Base-by-base conservation (phyloP, 345 rosid genomes). In the Aurinia saxatilis region DNA sequence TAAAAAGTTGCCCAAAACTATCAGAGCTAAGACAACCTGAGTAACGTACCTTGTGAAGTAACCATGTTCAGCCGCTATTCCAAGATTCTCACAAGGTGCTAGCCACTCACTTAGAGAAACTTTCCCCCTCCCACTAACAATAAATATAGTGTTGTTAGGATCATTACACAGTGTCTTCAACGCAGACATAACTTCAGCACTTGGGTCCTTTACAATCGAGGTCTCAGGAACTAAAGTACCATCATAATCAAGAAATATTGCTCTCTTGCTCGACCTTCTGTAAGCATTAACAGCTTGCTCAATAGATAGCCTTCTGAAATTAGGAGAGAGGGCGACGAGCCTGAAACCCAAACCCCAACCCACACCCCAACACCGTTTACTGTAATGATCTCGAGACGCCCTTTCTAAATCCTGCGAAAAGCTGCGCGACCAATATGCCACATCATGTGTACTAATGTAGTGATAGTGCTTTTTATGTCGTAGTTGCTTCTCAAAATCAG, bases 361-460 rank as follows among this genome's bases (percentile, higher is more conserved):
- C 54, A 79, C 57, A 37, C 80, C 73, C 76, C 78, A 79, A 33
- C 80, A 79, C 5, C 75, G 60, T 46, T 79, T 79, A 56, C 41
- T 71, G 54, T 73, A 76, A 47, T 79, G 83, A 71, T 79, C 80
- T 56, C 63, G 57, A 53, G 70, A 79, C 4, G 83, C 76, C 27
- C 73, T 70, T 65, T 79, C 80, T 49, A 79, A 57, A 65, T 79
- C 83, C 57, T 63, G 83, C 27, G 66, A 45, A 51, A 73, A 79
- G 66, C 83, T 79, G 7, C 46, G 52, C 0, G 86, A 69, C 89
- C 89, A 84, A 49, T 81, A 84, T 6, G 75, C 89, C 61, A 84
- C 78, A 46, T 84, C 84, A 49, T 84, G 89, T 57, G 84, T 71
- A 49, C 79, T 77, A 39, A 84, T 63, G 58, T 84, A 81, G 12